Evolutionary conservation across 2,329 filamentous ascomycete species (phyloP).

Genomic region (Xylaria sp.): DNA sequence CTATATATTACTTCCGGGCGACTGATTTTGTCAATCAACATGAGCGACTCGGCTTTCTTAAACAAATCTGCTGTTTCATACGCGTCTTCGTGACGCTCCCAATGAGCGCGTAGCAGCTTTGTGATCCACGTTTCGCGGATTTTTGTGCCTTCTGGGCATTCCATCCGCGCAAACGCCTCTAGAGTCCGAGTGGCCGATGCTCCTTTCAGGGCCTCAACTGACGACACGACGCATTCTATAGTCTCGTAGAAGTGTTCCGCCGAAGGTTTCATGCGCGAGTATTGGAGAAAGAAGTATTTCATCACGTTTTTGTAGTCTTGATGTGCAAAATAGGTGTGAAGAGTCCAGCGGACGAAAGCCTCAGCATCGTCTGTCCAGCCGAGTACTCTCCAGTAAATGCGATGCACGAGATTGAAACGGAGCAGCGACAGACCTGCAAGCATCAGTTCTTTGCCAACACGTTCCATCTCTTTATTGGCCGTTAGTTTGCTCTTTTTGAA

Average conservation of each 20-base stretch:
- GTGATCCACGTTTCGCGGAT: constrained; percentile 36
- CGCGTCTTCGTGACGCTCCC: constrained; percentile 30
- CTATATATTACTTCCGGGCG: constrained; percentile 34
- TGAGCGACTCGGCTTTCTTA: constrained; percentile 22
- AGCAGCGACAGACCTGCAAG: constrained; percentile 26
- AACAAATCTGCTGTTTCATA: constrained; percentile 27
- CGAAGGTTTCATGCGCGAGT: constrained; percentile 25
- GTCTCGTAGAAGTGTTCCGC: constrained; percentile 24
- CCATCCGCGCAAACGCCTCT: constrained; percentile 26
- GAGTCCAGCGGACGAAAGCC: constrained; percentile 30
- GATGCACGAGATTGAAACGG: constrained; percentile 20
- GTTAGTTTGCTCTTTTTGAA: constrained; percentile 25
- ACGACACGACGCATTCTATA: constrained; percentile 31
- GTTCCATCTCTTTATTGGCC: constrained; percentile 12
- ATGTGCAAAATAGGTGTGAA: constrained; percentile 29
- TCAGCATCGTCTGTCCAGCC: constrained; percentile 21
- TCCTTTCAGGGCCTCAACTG: constrained; percentile 30
- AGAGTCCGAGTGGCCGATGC: constrained; percentile 30
- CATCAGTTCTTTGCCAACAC: constrained; percentile 30
- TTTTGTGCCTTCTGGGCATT: constrained; percentile 14
- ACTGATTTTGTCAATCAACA: constrained; percentile 21
- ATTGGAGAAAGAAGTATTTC: constrained; percentile 33
- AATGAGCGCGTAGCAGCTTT: constrained; percentile 35
- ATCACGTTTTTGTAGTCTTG: constrained; percentile 32
- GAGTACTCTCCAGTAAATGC: constrained; percentile 33